Conservation (phyloP, 2,329 filamentous ascomycete species). For the Niveomyces coronatus region DNA sequence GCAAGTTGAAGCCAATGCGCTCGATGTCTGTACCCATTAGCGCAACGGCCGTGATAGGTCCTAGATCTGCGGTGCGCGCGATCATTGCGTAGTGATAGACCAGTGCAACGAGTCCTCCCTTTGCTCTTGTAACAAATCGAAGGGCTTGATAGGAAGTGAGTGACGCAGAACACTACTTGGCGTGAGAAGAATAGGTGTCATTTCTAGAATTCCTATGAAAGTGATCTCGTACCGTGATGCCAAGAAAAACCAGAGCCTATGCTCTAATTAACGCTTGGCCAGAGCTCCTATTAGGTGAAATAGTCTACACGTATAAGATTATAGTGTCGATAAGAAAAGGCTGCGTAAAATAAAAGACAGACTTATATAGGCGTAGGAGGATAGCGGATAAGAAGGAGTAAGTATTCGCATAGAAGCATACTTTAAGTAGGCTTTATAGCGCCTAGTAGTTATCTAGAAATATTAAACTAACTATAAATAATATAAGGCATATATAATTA, state of each 20-base stretch:
- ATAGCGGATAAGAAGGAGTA: constrained; percentile 12
- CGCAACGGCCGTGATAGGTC: constrained; percentile 16
- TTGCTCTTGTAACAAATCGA: neutral
- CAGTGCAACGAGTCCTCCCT: neutral
- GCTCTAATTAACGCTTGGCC: too few relatives aligned
- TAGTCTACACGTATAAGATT: constrained; percentile 10
- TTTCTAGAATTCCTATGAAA: too few relatives aligned
- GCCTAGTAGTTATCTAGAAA: too few relatives aligned
- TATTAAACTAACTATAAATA: too few relatives aligned
- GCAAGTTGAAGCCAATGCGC: constrained; percentile 24
- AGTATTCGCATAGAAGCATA: constrained; percentile 6
- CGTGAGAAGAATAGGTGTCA: too few relatives aligned
- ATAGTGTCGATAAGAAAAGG: constrained; percentile 27
- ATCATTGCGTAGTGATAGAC: neutral
- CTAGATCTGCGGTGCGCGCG: neutral
- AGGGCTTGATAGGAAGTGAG: too few relatives aligned
- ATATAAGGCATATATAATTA: too few relatives aligned
- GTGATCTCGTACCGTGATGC: too few relatives aligned
- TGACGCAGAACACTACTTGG: too few relatives aligned
- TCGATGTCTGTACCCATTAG: constrained; percentile 37
- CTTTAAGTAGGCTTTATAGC: constrained; percentile 6
- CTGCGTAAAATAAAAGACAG: constrained; percentile 27
- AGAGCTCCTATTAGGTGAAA: neutral
- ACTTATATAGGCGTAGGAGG: constrained; percentile 19
- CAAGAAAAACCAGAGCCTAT: too few relatives aligned